Evolutionary conservation across 2,329 filamentous ascomycete species (phyloP), one percentile per base, ranked within the genome.

Genomic region (Dothideomycetes sp.): DNA sequence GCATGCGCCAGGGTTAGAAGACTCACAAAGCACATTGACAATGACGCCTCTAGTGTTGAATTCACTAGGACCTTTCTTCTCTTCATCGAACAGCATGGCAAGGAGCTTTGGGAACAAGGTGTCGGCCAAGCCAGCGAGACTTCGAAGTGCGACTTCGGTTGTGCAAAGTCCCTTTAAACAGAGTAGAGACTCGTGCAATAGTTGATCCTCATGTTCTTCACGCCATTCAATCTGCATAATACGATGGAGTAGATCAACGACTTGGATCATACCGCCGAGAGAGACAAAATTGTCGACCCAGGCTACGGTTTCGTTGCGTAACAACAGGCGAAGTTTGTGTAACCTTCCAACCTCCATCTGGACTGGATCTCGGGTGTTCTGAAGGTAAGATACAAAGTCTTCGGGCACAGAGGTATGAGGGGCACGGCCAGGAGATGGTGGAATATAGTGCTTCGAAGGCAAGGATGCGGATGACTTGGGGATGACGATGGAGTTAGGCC

Each of bases 161-260:
- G 91, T 98, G 57, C 86, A 94, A 3, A 96, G 73, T 1, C 85
- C 91, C 63, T 98, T 98, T 49, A 98, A 72, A 55, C 91, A 96
- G 30, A 95, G 74, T 35, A 98, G 70, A 20, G 86, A 82, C 63
- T 98, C 91, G 55, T 96, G 89, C 5, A 98, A 73, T 25, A 98
- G 71, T 8, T 81, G 81, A 57, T 96, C 91, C 63, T 96, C 91
- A 54, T 96, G 89, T 53, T 96, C 91, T 69, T 95, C 91, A 55
- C 88, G 85, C 89, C 91, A 98, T 61, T 96, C 91, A 23, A 98
- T 80, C 37, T 82, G 82, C 74, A 95, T 87, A 52, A 89, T 94
- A n/a, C 89, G 78, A 60, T 94, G 82, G 33, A 96, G 69, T 41
- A 96, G 67, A 27, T 76, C 78, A 24, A 95, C 82, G 47, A 96